These are phyloP conservation scores for Lentinula lateritia DNA, from an alignment of 768 basidiomycete genomes.

Conservation along the genomic window DNA sequence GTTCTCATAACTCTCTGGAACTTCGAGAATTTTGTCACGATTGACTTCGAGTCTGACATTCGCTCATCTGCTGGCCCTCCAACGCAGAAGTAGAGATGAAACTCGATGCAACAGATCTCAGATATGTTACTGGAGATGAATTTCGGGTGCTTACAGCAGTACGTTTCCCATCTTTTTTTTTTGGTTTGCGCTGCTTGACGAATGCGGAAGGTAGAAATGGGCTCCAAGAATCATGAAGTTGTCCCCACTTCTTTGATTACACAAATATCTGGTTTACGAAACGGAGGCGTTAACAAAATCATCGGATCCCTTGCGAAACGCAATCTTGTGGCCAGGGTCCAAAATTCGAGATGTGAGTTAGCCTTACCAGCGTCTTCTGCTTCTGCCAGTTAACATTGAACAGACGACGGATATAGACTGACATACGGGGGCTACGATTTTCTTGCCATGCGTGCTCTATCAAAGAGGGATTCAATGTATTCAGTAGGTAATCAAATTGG, in stretches of 20 bases:
- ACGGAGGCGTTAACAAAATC: conserved; percentile 91
- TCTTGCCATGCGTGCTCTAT: conserved; percentile 88
- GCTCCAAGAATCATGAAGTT: conserved; percentile 95
- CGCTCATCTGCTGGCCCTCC: background rate
- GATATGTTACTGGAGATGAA: conserved; percentile 89
- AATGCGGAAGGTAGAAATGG: conserved; percentile 80
- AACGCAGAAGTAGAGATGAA: conserved; percentile 52
- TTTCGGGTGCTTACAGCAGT: conserved; percentile 97
- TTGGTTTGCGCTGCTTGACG: conserved; percentile 6
- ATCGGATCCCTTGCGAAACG: conserved; percentile 89
- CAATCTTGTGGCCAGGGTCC: conserved; percentile 83
- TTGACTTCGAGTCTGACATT: no score
- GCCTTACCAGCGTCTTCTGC: background rate
- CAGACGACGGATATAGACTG: conserved; percentile 95
- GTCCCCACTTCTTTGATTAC: conserved; percentile 87
- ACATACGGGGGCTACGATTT: conserved; percentile 99
- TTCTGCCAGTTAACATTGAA: conserved; percentile 6
- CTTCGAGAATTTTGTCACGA: no score
- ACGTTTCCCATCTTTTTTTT: conserved; percentile 9
- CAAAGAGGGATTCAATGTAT: conserved; percentile 81
- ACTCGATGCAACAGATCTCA: conserved; percentile 88
- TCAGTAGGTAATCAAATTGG: conserved; percentile 98
- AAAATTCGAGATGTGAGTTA: conserved; percentile 82
- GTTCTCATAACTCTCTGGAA: no score
- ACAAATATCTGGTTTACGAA: conserved; percentile 88